A percentile compares a stretch with the other conserved stretches of the same genome.
phyloP scores from a whole-genome alignment of 805 yeast species.

The Candida fluviatilis region DNA sequence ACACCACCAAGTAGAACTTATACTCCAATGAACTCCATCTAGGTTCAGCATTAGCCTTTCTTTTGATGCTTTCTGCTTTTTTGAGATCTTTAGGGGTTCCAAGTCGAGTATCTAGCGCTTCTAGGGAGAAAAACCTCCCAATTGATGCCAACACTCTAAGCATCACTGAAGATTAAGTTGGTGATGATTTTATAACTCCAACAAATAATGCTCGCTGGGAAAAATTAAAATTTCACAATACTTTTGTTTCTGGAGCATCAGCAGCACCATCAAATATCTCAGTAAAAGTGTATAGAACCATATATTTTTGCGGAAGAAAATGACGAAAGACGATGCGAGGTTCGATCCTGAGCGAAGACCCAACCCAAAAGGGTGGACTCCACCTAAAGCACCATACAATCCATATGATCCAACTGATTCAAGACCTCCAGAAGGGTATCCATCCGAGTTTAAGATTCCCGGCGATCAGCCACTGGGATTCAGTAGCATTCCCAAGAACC shows the following conservation, averaged over 20 bases:
- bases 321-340: conserved; percentile 4
- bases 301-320: no score
- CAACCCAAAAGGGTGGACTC: conserved; percentile 75
- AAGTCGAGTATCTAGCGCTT: conserved; percentile 50
- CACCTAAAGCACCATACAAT: conserved; percentile 79
- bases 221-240: no score
- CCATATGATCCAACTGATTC: conserved; percentile 77
- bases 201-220: no score
- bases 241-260: no score
- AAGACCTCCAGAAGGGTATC: conserved; percentile 82
- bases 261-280: no score
- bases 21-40: conserved; percentile 81
- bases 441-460: conserved; percentile 73
- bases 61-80: conserved; percentile 27
- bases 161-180: neutral
- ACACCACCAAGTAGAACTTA: conserved; percentile 58
- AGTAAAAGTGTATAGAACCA: no score
- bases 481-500: conserved; percentile 57
- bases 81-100: conserved; percentile 31
- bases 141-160: neutral
- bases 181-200: no score
- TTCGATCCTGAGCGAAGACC: conserved; percentile 54
- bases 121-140: conserved; percentile 44
- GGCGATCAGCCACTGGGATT: conserved; percentile 53
- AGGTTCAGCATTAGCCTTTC: conserved; percentile 35